Evolutionary conservation across 257 asterid species (phyloP), one percentile per base, ranked within the genome.

Genomic region (Mitragyna speciosa): DNA sequence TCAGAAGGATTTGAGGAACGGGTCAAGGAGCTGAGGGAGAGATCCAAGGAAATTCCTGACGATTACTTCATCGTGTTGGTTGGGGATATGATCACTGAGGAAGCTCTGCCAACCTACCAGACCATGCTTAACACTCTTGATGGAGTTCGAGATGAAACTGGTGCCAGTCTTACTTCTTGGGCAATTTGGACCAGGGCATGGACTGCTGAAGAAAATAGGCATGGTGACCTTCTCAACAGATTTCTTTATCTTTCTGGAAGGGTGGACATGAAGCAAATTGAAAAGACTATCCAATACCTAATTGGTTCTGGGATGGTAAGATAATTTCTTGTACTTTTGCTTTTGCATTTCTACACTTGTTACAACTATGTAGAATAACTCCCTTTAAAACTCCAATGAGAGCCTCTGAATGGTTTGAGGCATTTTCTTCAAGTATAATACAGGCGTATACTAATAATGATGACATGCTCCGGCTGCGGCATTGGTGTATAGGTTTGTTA

Each of bases 31-130:
- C 92, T 93, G 48, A 85, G 97, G 77, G 87, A 88, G 81, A 88
- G 97, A 78, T 81, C 89, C 85, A 90, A 79, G 82, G 97, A 88
- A 81, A 81, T 92, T 75, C 95, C 93, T 2, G 95, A 92, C 76
- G 97, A 92, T 39, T 90, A 87, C 65, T 90, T 90, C 63, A 88
- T 92, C 16, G 94, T 89, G 63, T 85, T 91, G 87, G 92, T 90
- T 33, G 96, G 96, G 52, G 96, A 91, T 75, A 91, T 91, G 96
- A 89, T 91, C 73, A 88, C 96, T 0, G 94, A 91, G 82, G 96
- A 91, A 86, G 94, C 96, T 1, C 94, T 92, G 52, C 97, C 97
- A 10, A 92, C 97, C 22, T 91, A 92, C 76, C 97, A 91, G 86
- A 92, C 96, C 5, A 89, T 92, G 96, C 83, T 92, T 16, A 91